A percentile compares a stretch with the other conserved stretches of the same genome.
Conservation (phyloP, 345 rosid genomes). For the Kernera saxatilis region DNA sequence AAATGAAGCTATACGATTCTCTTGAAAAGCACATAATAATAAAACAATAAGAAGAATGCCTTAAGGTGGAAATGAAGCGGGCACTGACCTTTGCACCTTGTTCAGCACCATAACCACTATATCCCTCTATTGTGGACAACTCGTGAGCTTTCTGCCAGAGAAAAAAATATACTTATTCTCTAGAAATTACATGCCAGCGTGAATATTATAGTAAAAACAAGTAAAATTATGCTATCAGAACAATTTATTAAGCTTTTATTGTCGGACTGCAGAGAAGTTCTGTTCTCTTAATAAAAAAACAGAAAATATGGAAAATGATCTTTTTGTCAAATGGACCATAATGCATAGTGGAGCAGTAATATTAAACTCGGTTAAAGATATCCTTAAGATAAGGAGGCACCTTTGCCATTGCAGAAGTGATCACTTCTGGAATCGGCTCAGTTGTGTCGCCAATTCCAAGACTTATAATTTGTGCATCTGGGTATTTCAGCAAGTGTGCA, state of each 20-base stretch:
- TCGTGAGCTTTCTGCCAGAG: slow-evolving; percentile 60
- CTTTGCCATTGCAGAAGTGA: slow-evolving; percentile 78
- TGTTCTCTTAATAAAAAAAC: neutral
- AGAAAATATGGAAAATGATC: neutral
- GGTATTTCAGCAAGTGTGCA: slow-evolving; percentile 77
- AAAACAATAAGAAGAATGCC: neutral
- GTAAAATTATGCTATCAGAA: neutral
- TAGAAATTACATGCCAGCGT: neutral
- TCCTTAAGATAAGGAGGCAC: slow-evolving; percentile 23
- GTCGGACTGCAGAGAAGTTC: neutral
- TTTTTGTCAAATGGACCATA: neutral
- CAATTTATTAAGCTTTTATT: neutral
- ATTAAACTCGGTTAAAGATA: neutral
- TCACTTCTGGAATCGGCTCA: slow-evolving; percentile 93
- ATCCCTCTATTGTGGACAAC: slow-evolving; percentile 77
- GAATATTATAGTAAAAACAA: neutral
- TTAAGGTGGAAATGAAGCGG: neutral
- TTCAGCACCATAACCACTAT: slow-evolving; percentile 94
- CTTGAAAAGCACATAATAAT: neutral
- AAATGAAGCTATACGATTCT: neutral
- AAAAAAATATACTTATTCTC: neutral
- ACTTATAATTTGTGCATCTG: slow-evolving; percentile 85
- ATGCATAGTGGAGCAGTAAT: neutral
- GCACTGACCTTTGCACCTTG: slow-evolving; percentile 86
- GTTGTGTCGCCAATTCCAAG: slow-evolving; percentile 98